These are phyloP conservation scores for Aspergillus aculeatinus DNA, from an alignment of 2,329 filamentous ascomycete genomes.

Conservation along the genomic window DNA sequence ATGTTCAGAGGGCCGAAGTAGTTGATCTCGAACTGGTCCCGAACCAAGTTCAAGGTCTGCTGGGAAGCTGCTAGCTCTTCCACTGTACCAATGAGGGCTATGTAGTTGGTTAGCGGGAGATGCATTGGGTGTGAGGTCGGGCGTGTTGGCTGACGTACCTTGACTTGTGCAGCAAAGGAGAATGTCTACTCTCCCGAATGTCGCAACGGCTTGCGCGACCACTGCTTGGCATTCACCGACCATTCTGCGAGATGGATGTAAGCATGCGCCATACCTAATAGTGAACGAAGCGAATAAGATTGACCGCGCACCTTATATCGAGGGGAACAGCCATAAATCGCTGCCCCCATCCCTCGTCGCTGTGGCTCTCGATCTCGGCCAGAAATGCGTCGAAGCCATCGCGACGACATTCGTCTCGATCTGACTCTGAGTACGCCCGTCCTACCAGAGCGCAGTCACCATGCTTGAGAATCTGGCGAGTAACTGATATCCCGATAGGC, in stretches of 20 bases:
- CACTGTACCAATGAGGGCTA: slow-evolving; percentile 83
- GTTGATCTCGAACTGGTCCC: slow-evolving; percentile 89
- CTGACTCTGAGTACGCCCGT: slow-evolving; percentile 73
- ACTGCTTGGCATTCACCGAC: slow-evolving; percentile 77
- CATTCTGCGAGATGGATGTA: slow-evolving; percentile 40
- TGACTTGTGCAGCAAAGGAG: slow-evolving; percentile 86
- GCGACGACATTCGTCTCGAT: slow-evolving; percentile 69
- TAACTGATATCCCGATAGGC: slow-evolving; percentile 78
- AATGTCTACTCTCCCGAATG: slow-evolving; percentile 86
- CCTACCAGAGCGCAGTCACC: slow-evolving; percentile 89
- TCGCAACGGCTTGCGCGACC: slow-evolving; percentile 78
- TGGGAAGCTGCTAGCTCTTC: slow-evolving; percentile 79
- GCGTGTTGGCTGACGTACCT: slow-evolving; percentile 51
- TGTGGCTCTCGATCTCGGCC: slow-evolving; percentile 58
- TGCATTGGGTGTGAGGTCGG: background rate
- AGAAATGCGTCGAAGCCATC: slow-evolving; percentile 78
- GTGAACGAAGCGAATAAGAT: background rate
- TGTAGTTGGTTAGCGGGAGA: slow-evolving; percentile 9
- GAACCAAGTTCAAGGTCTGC: slow-evolving; percentile 73
- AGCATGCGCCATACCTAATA: slow-evolving; percentile 10
- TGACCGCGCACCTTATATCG: slow-evolving; percentile 51
- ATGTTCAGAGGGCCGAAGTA: slow-evolving; percentile 97
- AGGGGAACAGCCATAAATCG: slow-evolving; percentile 65
- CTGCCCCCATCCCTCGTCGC: slow-evolving; percentile 76
- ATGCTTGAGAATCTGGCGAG: slow-evolving; percentile 78